Conservation (phyloP, 257 asterid species). For the Solanum rostratum region DNA sequence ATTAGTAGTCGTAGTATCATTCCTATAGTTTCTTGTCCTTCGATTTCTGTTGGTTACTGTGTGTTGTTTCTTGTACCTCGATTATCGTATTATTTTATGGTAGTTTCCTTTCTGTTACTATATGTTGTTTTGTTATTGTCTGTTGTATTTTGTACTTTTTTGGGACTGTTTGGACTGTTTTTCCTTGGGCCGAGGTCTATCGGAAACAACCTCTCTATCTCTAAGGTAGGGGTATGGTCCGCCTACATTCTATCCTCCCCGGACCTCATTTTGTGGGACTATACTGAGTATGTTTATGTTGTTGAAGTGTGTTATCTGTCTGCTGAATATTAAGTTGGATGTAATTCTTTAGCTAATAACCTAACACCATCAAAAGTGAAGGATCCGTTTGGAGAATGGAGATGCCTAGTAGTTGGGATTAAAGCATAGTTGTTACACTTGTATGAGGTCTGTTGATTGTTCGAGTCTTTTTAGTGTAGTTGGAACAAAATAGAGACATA, state of each 20-base stretch:
- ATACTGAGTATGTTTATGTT: background rate
- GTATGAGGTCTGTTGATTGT: background rate
- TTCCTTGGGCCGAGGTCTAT: background rate
- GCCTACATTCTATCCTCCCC: background rate
- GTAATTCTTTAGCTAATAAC: background rate
- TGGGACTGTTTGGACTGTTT: background rate
- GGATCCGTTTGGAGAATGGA: background rate
- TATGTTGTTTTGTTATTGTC: background rate
- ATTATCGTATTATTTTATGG: background rate
- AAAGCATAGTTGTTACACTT: background rate
- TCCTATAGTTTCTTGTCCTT: background rate
- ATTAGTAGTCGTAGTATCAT: background rate
- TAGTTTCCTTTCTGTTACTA: no score
- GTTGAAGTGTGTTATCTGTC: background rate
- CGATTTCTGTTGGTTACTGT: background rate
- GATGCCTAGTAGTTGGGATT: background rate
- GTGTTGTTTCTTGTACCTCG: background rate
- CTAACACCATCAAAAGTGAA: background rate
- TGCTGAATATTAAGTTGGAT: background rate
- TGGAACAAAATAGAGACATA: background rate
- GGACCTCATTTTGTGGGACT: background rate
- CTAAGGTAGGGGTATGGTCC: background rate
- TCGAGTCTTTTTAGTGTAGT: background rate
- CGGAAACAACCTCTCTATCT: background rate
- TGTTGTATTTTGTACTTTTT: background rate